phyloP scores from a whole-genome alignment of 306 rosid species.

The Adenanthera pavonina region DNA sequence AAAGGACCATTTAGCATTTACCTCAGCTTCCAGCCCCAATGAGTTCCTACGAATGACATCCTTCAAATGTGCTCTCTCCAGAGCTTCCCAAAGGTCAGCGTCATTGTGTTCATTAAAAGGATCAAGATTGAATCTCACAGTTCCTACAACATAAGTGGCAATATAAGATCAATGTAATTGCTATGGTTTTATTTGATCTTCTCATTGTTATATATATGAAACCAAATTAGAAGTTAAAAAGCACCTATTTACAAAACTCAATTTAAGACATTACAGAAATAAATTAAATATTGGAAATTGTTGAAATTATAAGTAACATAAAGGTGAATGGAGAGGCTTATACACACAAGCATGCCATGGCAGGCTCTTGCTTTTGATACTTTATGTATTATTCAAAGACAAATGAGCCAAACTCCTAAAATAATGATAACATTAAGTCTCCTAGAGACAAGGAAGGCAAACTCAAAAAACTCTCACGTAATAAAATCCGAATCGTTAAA shows the following conservation, averaged over 20 bases:
- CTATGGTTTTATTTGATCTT: constrained; percentile 24
- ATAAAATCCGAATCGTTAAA: not conserved
- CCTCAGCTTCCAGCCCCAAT: constrained; percentile 90
- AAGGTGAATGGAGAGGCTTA: not conserved
- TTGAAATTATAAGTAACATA: not conserved
- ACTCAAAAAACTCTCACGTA: not conserved
- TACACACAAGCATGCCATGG: not conserved
- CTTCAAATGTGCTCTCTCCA: constrained; percentile 89
- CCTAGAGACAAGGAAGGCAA: not conserved
- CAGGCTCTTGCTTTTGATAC: not conserved
- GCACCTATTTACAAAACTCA: constrained; percentile 11
- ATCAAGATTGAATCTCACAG: constrained; percentile 88
- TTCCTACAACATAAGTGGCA: constrained; percentile 53
- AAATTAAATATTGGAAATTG: not conserved
- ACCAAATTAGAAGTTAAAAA: constrained; percentile 30
- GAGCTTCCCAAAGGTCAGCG: constrained; percentile 95
- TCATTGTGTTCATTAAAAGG: constrained; percentile 85
- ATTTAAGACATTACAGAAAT: not conserved
- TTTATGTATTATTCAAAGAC: not conserved
- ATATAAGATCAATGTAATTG: constrained; percentile 22
- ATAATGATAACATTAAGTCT: not conserved
- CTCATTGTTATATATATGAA: constrained; percentile 17
- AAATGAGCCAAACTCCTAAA: not conserved
- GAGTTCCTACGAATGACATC: constrained; percentile 80
- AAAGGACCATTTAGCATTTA: constrained; percentile 36